Evolutionary conservation across 2,329 filamentous ascomycete genomes (phyloP), one percentile per base, ranked within the genome.

Genomic region (Mycosphaerella sp.): DNA sequence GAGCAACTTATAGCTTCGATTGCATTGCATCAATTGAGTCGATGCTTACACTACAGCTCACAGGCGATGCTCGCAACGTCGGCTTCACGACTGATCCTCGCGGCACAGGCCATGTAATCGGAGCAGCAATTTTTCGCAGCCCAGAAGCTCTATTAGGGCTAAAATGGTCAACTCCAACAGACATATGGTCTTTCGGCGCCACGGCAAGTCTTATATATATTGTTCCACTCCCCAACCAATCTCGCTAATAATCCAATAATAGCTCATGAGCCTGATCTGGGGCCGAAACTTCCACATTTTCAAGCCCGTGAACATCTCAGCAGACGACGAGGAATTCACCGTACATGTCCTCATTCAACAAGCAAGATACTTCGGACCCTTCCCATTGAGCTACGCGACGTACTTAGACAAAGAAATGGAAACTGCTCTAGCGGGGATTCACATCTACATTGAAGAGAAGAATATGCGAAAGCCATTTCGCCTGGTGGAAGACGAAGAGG

Each of bases 181-280:
- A 72, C 49, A 70, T 72, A 53, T 72, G 68, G 67, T 71, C 69
- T 39, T 70, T 70, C 53, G 66, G 70, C 36, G 56, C 66, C 41
- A 65, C 65, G 55, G 67, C 67, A 59, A 49, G 65, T 64, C 18
- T 12, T 49, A 13, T 44, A 14, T 36, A 27, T 32, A 36, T 34
- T 13, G n/a, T 9, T 46, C 25, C 27, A 32, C 17, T 44, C 4
- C 36, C 14, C 16, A 32, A 36, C 28, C 34, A 25, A 49, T 40
- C 25, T 49, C 28, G 41, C 48, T 50, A 48, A 51, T 16, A 18
- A 10, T 40, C 42, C n/a, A n/a, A n/a, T 40, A 17, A 13, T 18
- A 66, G 64, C 59, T 66, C 1, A 62, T 66, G 17, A 64, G 58
- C 49, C 56, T 65, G 1, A 56, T 67, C 32, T 66, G 56, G 37